Percentiles rank a stretch among this genome's conserved stretches.
phyloP scores from a whole-genome alignment of 1,284 basidiomycete species.

The Rhizopogon hawkerae region DNA sequence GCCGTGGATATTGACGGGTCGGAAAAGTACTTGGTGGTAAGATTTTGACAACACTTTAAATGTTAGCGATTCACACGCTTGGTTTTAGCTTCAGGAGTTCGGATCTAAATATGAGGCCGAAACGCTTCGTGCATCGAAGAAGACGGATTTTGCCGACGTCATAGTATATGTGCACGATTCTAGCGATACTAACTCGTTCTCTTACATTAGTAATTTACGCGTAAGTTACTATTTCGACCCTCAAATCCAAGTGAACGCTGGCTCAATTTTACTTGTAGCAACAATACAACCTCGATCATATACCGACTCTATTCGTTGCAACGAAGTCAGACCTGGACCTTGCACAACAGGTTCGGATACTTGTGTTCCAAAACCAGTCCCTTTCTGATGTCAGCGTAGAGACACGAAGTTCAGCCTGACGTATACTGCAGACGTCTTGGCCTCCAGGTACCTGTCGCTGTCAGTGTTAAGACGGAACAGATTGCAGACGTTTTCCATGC shows the following conservation, averaged over 20 bases:
- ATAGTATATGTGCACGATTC: slow-evolving; percentile 96
- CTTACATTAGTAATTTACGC: slow-evolving; percentile 93
- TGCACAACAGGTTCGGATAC: slow-evolving; percentile 69
- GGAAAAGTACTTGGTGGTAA: slow-evolving; percentile 92
- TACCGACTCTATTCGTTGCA: slow-evolving; percentile 95
- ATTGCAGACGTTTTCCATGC: slow-evolving; percentile 86
- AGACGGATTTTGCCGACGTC: slow-evolving; percentile 87
- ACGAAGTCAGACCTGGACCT: slow-evolving; percentile 98
- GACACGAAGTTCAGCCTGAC: slow-evolving; percentile 98
- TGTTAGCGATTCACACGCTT: slow-evolving; percentile 3
- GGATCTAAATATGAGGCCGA: slow-evolving; percentile 93
- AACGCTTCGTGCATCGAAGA: slow-evolving; percentile 81
- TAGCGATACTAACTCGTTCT: slow-evolving; percentile 97
- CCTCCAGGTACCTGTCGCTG: slow-evolving; percentile 83
- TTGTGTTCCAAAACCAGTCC: slow-evolving; percentile 5
- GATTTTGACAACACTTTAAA: slow-evolving; percentile 21
- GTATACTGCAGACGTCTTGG: slow-evolving; percentile 85
- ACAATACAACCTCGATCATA: slow-evolving; percentile 92
- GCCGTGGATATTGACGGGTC: slow-evolving; percentile 90
- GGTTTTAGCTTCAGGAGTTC: slow-evolving; percentile 84
- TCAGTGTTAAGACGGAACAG: slow-evolving; percentile 79
- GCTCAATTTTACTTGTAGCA: slow-evolving; percentile 47
- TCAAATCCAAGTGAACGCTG: slow-evolving; percentile 8
- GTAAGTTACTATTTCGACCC: slow-evolving; percentile 37
- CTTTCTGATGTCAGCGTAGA: slow-evolving; percentile 34